Conservation (phyloP, 2,329 filamentous ascomycete species). For the Ascochyta rabiei region DNA sequence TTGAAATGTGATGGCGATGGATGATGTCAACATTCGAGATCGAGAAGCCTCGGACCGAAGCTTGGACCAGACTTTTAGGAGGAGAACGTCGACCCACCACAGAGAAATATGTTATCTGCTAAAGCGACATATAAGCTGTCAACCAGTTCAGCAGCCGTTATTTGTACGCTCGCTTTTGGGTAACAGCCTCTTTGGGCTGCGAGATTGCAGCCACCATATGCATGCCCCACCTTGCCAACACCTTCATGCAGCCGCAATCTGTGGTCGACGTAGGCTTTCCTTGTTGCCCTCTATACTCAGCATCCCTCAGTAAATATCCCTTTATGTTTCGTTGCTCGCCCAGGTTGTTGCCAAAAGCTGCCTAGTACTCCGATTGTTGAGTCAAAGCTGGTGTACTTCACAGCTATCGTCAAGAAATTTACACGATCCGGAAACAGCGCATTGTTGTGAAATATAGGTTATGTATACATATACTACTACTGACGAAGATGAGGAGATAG, state of each 20-base stretch:
- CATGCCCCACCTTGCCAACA: conserved; percentile 6
- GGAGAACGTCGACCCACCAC: too few species aligned
- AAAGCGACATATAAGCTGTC: neutral
- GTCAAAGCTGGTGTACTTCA: too few species aligned
- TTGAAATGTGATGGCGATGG: neutral
- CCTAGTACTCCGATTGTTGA: too few species aligned
- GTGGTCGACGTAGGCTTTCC: neutral
- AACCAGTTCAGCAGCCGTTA: neutral
- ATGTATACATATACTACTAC: too few species aligned
- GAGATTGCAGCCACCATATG: neutral
- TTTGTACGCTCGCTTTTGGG: neutral
- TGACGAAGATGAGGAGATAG: too few species aligned
- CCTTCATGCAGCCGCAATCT: neutral
- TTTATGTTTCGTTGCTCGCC: neutral
- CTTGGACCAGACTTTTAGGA: neutral
- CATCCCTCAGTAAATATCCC: neutral
- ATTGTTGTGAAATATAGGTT: too few species aligned
- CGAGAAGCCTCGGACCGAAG: neutral
- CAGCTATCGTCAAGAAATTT: too few species aligned
- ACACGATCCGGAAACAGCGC: too few species aligned
- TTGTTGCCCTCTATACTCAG: neutral
- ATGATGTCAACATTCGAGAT: conserved; percentile 15
- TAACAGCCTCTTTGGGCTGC: neutral
- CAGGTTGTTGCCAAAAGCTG: too few species aligned
- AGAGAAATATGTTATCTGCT: too few species aligned